Base-by-base conservation (phyloP, 192 early-diverging fungal genomes). In the Haplosporangium gracile region DNA sequence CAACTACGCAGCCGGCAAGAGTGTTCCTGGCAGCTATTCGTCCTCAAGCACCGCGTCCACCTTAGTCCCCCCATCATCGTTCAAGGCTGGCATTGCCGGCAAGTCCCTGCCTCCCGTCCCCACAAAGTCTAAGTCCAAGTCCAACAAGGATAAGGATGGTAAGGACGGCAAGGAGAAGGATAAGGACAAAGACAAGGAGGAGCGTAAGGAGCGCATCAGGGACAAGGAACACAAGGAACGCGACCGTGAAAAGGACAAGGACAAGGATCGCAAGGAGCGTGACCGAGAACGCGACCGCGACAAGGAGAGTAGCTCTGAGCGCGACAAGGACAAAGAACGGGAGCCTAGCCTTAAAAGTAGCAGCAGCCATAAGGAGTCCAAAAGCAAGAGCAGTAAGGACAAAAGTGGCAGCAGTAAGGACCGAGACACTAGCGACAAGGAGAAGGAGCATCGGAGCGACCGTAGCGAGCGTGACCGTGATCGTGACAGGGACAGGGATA, bases 341-440 rank as follows among this genome's bases (percentile, higher is more conserved):
- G 88, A 77, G 5, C 63, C 73, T 11, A 79, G 71, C 36, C 70
- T 55, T 73, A 84, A 79, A 51, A 68, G 76, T 29, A 76, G 70
- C 26, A 45, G 72, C 60, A 70, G 57, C 55, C 74, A 82, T 63
- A 78, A 83, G 72, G 87, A 90, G 20, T 77, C 74, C 68, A 87
- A 88, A 76, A 36, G 74, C 88, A 90, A 82, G 78, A 89, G 85
- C 71, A 77, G 74, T 79, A 80, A 73, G 77, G 78, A 88, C 45
- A 88, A 90, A 74, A 83, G 83, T 88, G 82, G 78, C 77, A 90
- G 80, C 74, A 68, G 71, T 74, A 89, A 88, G 57, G 75, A 47
- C 38, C 29, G 78, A 10, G 70, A 72, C 13, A 60, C 24, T 11
- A 70, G 74, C 55, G 57, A 71, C 42, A 72, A 65, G 20, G 80